These are phyloP conservation scores for Paraphoma sp. DNA, from an alignment of 2,329 filamentous ascomycete species.

Conservation along the genomic window DNA sequence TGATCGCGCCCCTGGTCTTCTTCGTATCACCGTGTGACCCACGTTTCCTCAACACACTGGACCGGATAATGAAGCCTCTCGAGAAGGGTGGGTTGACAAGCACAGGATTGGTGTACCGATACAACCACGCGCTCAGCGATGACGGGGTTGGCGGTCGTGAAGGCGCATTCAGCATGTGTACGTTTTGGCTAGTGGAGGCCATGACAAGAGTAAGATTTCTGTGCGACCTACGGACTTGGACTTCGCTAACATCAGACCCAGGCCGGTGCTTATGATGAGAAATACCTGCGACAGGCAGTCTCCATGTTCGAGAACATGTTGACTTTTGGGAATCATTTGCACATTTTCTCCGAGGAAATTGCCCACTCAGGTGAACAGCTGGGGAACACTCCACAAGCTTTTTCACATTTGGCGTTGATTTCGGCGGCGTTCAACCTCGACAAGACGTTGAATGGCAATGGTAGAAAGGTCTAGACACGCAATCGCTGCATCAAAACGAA, in stretches of 20 bases:
- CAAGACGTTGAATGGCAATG: conserved; percentile 45
- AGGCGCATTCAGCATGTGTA: conserved; percentile 82
- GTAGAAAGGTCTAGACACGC: not conserved
- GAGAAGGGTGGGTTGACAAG: conserved; percentile 79
- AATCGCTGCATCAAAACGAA: not conserved
- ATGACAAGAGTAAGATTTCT: conserved; percentile 69
- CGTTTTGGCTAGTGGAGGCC: conserved; percentile 82
- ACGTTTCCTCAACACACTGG: conserved; percentile 74
- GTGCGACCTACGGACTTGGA: not conserved
- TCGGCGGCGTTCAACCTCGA: conserved; percentile 80
- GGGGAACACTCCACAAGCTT: conserved; percentile 81
- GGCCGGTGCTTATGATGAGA: conserved; percentile 63
- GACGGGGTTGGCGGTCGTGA: conserved; percentile 78
- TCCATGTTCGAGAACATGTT: conserved; percentile 81
- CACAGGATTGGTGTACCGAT: conserved; percentile 77
- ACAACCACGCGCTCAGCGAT: conserved; percentile 71
- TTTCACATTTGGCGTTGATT: conserved; percentile 77
- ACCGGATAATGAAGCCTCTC: conserved; percentile 72
- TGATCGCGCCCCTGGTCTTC: conserved; percentile 80
- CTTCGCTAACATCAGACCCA: conserved; percentile 15
- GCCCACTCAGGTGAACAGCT: conserved; percentile 76
- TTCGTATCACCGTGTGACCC: conserved; percentile 81
- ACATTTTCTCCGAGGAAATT: conserved; percentile 83
- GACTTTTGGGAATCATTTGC: conserved; percentile 76
- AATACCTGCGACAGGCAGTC: conserved; percentile 66